These are phyloP conservation scores for Clitocybe nebularis DNA, from an alignment of 1,284 basidiomycete genomes.

Conservation along the genomic window DNA sequence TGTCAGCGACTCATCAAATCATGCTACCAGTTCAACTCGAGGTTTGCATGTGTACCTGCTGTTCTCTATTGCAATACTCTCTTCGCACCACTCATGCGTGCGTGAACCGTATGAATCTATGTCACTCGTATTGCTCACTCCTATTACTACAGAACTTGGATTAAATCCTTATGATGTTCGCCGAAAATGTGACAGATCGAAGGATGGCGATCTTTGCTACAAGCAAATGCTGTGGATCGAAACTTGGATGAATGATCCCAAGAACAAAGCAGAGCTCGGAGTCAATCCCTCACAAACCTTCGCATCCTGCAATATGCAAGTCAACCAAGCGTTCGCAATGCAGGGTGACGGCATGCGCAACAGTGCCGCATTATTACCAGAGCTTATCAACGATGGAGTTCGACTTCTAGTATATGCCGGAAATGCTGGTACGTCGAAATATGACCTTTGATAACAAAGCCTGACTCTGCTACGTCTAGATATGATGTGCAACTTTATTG, in stretches of 20 bases:
- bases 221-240: conserved; percentile 64
- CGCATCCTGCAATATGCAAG: conserved; percentile 35
- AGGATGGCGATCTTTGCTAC: conserved; percentile 2
- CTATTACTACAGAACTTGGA: neutral
- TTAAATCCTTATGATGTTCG: conserved; percentile 2
- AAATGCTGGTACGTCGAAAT: conserved; percentile 44
- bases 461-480: conserved; percentile 33
- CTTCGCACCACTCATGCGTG: neutral
- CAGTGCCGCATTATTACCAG: conserved; percentile 60
- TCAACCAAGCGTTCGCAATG: conserved; percentile 54
- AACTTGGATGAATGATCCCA: conserved; percentile 55
- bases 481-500: conserved; percentile 67
- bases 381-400: conserved; percentile 66
- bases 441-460: conserved; percentile 5
- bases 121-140: neutral
- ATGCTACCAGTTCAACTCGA: neutral
- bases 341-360: conserved; percentile 72
- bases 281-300: conserved; percentile 48
- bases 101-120: neutral
- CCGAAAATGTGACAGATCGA: conserved; percentile 4
- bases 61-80: neutral
- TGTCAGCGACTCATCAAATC: neutral
- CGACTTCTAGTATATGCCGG: conserved; percentile 76
- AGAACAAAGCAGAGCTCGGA: conserved; percentile 61
- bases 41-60: neutral